phyloP scores from a whole-genome alignment of 2,329 filamentous ascomycete genomes.

The Nannizzia gypsea region DNA sequence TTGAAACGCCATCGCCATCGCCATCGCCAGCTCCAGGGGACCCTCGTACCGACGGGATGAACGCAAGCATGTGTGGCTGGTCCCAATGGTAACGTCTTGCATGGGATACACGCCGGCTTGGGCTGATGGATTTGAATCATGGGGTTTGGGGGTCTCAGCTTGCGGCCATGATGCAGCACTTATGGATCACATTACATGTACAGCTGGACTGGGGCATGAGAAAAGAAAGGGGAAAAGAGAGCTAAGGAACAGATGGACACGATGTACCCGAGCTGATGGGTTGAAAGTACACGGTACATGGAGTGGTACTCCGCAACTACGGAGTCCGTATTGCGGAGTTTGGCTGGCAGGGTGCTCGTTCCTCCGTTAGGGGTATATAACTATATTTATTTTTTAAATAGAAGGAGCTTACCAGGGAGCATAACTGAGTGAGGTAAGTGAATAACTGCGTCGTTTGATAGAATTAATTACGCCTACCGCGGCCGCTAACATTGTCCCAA shows the following conservation, averaged over 20 bases:
- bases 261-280: background rate
- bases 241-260: background rate
- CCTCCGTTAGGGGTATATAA: background rate
- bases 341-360: background rate
- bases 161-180: background rate
- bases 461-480: background rate
- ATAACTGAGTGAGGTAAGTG: background rate
- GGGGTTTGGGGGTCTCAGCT: background rate
- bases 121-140: background rate
- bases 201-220: background rate
- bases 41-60: background rate
- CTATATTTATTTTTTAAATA: too few species aligned
- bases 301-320: background rate
- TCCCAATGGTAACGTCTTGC: background rate
- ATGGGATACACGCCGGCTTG: background rate
- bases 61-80: background rate
- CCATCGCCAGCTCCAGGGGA: background rate
- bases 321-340: background rate
- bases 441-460: too few species aligned
- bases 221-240: background rate
- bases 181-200: background rate
- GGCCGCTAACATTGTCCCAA: background rate
- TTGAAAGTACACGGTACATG: background rate
- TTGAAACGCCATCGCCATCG: background rate
- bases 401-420: background rate